Evolutionary conservation across 208 protist genomes (phyloP), one percentile per base, ranked within the genome.

Genomic region (Leishmania aethiopica): DNA sequence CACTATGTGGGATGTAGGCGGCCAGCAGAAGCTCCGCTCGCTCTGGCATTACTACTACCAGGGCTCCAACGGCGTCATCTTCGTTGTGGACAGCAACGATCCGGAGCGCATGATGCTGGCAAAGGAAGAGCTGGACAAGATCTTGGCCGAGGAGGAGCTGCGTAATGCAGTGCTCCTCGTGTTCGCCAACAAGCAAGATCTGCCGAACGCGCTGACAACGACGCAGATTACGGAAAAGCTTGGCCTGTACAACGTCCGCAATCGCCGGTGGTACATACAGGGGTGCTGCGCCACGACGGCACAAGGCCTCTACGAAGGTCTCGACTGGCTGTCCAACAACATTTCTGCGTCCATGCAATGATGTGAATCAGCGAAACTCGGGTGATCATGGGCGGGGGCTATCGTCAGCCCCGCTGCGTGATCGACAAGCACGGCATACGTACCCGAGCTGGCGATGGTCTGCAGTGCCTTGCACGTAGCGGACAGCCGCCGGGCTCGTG

Each of bases 171-270:
- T 96, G 37, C 86, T 99, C 19, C 95, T 99, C 5, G 98, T 99
- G 4, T 99, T 99, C 81, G 99, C 99, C 22, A 99, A 99, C 96
- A 99, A 99, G 91, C 98, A 99, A 89, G 99, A 99, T 93, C 84
- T 99, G 69, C 98, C 99, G 62, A 99, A 99, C 86, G 98, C 99
- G 32, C 98, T 99, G 93, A 97, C 92, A 71, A 98, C 93, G 17
- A 97, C 95, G 15, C 98, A 99, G 89, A 93, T 99, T 45, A 98
- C 95, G 11, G 98, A 99, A 83, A 97, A 98, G 89, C 93, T 99
- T 1, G 97, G 96, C 11, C 94, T 99, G 32, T 89, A 99, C 59
- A 88, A 91, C 47, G 88, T 99, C 59, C 93, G 93, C 77, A 89
- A 99, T 82, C 95, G 95, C 45, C 95, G 92, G 81, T 99, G 96